Conservation (phyloP, 2,329 filamentous ascomycete genomes). For the Domatiomyces globalis region DNA sequence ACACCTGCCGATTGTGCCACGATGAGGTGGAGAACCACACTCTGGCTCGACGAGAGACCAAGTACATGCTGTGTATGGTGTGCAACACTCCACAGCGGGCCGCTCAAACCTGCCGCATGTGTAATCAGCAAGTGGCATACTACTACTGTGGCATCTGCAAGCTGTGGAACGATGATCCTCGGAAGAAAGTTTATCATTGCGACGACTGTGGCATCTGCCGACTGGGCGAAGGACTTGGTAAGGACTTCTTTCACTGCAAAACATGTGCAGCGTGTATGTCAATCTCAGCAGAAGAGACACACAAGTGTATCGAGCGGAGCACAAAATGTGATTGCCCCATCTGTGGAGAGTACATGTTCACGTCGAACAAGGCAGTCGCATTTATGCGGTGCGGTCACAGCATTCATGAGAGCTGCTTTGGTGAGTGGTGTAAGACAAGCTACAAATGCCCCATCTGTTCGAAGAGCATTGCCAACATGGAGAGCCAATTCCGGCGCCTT, state of each 20-base stretch:
- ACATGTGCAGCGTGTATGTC: conserved; percentile 90
- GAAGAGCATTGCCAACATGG: conserved; percentile 96
- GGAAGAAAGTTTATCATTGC: conserved; percentile 91
- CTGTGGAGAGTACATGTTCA: conserved; percentile 93
- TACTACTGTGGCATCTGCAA: conserved; percentile 95
- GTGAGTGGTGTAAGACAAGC: conserved; percentile 72
- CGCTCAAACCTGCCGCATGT: conserved; percentile 61
- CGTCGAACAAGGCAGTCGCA: conserved; percentile 71
- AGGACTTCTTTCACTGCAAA: conserved; percentile 98
- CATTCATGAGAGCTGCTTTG: conserved; percentile 81
- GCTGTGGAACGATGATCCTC: conserved; percentile 86
- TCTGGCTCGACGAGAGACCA: conserved; percentile 68
- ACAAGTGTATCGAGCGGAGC: conserved; percentile 87
- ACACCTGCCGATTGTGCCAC: conserved; percentile 89
- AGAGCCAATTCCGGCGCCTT: conserved; percentile 79
- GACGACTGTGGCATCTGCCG: conserved; percentile 91
- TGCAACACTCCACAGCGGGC: conserved; percentile 76
- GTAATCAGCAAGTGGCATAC: conserved; percentile 61
- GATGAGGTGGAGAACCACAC: conserved; percentile 67
- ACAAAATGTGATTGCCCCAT: conserved; percentile 95
- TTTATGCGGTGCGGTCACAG: conserved; percentile 95
- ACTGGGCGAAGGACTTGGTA: conserved; percentile 77
- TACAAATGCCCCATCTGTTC: conserved; percentile 97
- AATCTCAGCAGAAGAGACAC: conserved; percentile 67
- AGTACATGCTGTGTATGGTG: conserved; percentile 95